Conservation (phyloP, 2,329 filamentous ascomycete species). For the Chalaropsis thielavioides region DNA sequence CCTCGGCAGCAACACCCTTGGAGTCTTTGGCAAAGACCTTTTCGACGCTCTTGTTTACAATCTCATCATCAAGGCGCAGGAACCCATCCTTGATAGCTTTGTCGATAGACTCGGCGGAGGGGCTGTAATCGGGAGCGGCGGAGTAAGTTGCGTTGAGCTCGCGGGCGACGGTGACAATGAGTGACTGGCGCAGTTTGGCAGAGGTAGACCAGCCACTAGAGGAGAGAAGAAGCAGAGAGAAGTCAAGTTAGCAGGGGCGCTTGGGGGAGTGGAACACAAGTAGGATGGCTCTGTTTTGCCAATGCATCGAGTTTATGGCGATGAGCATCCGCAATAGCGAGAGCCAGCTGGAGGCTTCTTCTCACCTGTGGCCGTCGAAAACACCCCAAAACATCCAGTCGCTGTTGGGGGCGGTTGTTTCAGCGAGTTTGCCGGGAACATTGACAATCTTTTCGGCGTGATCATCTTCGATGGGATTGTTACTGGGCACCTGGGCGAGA, state of each 20-base stretch:
- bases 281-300: background rate
- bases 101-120: slow-evolving; percentile 69
- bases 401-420: slow-evolving; percentile 37
- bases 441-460: slow-evolving; percentile 97
- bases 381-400: slow-evolving; percentile 99
- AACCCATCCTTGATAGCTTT: slow-evolving; percentile 88
- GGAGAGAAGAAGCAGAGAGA: background rate
- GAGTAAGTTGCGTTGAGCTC: slow-evolving; percentile 91
- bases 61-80: slow-evolving; percentile 77
- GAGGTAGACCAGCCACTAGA: slow-evolving; percentile 91
- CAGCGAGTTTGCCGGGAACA: slow-evolving; percentile 46
- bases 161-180: slow-evolving; percentile 83
- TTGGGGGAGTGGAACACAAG: background rate
- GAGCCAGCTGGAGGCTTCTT: slow-evolving; percentile 19
- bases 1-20: slow-evolving; percentile 78
- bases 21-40: slow-evolving; percentile 82
- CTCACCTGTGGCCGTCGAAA: slow-evolving; percentile 89
- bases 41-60: slow-evolving; percentile 81
- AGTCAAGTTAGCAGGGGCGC: background rate
- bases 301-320: background rate
- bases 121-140: slow-evolving; percentile 45
- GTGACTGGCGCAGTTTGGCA: slow-evolving; percentile 78
- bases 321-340: background rate
- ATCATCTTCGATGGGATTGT: slow-evolving; percentile 96
- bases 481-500: slow-evolving; percentile 84